Conservation (phyloP, 441 rosid genomes). For the Syzygium syzygioides region DNA sequence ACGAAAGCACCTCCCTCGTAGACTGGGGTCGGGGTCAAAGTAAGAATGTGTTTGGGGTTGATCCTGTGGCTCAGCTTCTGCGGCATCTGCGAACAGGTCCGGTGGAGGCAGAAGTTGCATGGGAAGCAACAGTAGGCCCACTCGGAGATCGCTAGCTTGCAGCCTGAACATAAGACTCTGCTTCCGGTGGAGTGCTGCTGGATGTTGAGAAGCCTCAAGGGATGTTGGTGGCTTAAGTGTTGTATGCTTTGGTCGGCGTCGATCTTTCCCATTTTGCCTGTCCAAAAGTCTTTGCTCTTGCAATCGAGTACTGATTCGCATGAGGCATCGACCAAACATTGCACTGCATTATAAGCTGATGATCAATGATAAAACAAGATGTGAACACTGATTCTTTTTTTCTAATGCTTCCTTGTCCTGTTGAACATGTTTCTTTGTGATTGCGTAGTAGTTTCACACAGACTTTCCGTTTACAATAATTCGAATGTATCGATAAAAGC, state of each 20-base stretch:
- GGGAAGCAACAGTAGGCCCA: not conserved
- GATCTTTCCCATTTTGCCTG: not conserved
- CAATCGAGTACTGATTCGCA: not conserved
- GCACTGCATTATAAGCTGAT: not conserved
- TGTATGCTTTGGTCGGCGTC: not conserved
- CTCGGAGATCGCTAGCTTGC: not conserved
- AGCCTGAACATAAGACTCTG: not conserved
- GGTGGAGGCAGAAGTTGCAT: not conserved
- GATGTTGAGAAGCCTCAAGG: not conserved
- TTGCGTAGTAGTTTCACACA: not conserved
- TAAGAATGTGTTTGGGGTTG: not conserved
- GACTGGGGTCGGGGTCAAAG: not conserved
- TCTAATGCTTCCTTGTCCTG: not conserved
- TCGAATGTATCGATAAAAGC: not conserved
- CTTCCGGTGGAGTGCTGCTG: not conserved
- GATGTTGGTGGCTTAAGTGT: not conserved
- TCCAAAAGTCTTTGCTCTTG: not conserved
- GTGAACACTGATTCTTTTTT: not conserved
- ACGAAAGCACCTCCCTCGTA: not conserved
- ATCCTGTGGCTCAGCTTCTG: not conserved
- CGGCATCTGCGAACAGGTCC: not conserved
- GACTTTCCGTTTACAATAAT: not conserved
- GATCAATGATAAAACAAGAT: not conserved
- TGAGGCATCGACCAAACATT: not conserved
- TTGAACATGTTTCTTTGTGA: not conserved